A percentile compares a stretch with the other conserved stretches of the same genome.
Conservation (phyloP, 345 rosid genomes). For the Moricandia moricandioides region DNA sequence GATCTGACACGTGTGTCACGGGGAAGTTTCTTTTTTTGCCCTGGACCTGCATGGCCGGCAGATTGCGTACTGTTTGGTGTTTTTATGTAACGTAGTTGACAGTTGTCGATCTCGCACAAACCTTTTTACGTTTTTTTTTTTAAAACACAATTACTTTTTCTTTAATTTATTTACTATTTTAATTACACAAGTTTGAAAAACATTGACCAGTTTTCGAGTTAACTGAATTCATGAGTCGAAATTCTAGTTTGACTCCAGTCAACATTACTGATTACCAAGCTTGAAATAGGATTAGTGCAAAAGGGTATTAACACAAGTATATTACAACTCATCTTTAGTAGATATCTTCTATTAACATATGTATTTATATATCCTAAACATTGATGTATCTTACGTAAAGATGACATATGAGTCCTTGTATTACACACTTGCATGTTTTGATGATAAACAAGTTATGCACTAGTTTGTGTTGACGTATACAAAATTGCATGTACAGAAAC, state of each 20-base stretch:
- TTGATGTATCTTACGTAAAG: neutral
- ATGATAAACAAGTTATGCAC: neutral
- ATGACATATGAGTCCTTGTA: neutral
- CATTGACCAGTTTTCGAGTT: too few species aligned
- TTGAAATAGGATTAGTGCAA: neutral
- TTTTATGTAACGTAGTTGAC: conserved; percentile 7
- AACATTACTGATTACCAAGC: neutral
- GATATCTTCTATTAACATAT: neutral
- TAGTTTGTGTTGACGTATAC: neutral
- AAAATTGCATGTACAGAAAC: neutral
- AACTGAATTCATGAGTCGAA: too few species aligned
- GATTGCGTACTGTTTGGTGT: conserved; percentile 15
- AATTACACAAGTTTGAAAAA: too few species aligned
- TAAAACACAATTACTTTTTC: neutral
- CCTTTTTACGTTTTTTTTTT: neutral
- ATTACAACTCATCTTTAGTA: neutral
- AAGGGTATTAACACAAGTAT: neutral
- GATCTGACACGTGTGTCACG: neutral
- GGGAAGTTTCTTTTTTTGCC: neutral
- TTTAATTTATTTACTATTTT: too few species aligned
- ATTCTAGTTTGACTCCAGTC: neutral
- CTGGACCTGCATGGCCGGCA: conserved; percentile 33
- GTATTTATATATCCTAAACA: too few species aligned
- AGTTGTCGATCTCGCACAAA: conserved; percentile 12
- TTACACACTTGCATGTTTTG: neutral